Evolutionary conservation across 2,329 filamentous ascomycete genomes (phyloP), one percentile per base, ranked within the genome.

Genomic region (Epichloe hybrida): DNA sequence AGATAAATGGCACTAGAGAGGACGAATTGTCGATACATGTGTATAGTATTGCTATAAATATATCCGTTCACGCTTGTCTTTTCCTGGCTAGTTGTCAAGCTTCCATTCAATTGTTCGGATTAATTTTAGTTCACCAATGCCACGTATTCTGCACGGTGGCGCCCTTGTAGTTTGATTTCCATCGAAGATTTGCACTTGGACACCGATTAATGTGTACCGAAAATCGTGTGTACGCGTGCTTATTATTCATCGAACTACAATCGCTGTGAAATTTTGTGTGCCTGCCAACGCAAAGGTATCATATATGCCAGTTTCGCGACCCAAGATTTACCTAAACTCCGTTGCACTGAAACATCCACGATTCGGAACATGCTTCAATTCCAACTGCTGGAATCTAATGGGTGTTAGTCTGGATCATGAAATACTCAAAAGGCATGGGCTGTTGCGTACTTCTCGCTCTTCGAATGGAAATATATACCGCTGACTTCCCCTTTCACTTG

Each of bases 391-490:
- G 66, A 91, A 95, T 61, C 88, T 94, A 57, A 41, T 4, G 3
- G 17, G 45, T 39, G 52, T 56, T 47, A 52, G 51, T 34, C 21
- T 27, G 7, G 7, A 44, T 34, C 9, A 2, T 23, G 8, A 20
- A 20, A 12, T 31, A 13, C 23, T 31, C 12, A 5, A 34, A 39
- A 20, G 9, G 23, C 42, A 36, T 20, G 20, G 13, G 15, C 23
- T 13, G 20, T 5, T 78, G 34, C 86, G 70, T 69, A 96, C 88
- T 91, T 95, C 72, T 97, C 91, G 70, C 90, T 97, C 72, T 95
- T 95, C 12, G 88, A 86, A 70, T 98, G 93, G 66, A 95, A 98
- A 69, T 98, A 98, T 52, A 97, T 95, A 17, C 93, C 93, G 62
- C 82, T 90, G 40, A 98, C 86, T 56, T 79, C 83, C 7, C 91